phyloP scores from a whole-genome alignment of 768 basidiomycete species.

The Galerina sulciceps region DNA sequence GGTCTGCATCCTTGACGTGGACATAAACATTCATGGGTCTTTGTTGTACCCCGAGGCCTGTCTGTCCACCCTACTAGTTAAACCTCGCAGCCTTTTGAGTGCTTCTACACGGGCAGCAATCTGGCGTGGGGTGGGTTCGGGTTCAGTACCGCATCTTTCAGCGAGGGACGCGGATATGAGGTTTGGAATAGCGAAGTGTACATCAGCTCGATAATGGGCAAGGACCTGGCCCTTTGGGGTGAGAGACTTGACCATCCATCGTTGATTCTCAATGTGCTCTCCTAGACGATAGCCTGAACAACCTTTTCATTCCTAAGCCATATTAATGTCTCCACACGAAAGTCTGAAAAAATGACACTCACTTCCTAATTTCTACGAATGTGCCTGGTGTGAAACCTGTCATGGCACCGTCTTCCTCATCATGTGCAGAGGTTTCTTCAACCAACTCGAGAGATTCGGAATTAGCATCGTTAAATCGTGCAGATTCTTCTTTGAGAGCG shows the following conservation, averaged over 20 bases:
- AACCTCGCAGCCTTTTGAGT: conserved; percentile 58
- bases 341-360: conserved; percentile 13
- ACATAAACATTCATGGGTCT: conserved; percentile 33
- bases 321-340: conserved; percentile 15
- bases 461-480: neutral
- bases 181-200: conserved; percentile 64
- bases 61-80: conserved; percentile 54
- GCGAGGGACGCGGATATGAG: conserved; percentile 52
- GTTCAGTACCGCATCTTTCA: conserved; percentile 47
- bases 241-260: conserved; percentile 24
- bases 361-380: conserved; percentile 60
- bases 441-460: neutral
- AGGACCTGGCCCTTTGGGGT: conserved; percentile 60
- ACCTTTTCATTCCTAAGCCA: conserved; percentile 33
- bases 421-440: neutral
- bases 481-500: neutral
- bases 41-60: conserved; percentile 25
- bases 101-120: conserved; percentile 67
- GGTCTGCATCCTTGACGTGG: conserved; percentile 45
- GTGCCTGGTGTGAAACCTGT: conserved; percentile 38
- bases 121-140: conserved; percentile 37
- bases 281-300: conserved; percentile 41
- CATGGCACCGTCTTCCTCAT: neutral
- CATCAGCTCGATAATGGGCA: conserved; percentile 51
- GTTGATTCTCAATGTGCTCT: conserved; percentile 24